These are phyloP conservation scores for Emericellopsis terricola DNA, from an alignment of 495 filamentous ascomycete genomes.

Conservation along the genomic window DNA sequence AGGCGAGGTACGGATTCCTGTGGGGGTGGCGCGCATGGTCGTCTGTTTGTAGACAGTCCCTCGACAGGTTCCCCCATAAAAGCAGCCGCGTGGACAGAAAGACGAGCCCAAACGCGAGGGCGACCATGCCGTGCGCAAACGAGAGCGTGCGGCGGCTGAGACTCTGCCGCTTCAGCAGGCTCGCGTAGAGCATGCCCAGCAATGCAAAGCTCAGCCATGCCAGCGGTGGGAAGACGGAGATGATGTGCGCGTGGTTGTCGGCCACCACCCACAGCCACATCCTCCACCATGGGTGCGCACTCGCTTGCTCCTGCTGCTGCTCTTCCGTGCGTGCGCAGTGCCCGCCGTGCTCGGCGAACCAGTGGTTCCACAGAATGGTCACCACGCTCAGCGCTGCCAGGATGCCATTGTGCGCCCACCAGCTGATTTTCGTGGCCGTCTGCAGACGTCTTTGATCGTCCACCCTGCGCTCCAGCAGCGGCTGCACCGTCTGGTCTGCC, in stretches of 20 bases:
- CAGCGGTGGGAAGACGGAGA: slow-evolving; percentile 15
- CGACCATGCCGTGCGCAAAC: slow-evolving; percentile 7
- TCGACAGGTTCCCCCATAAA: slow-evolving; percentile 15
- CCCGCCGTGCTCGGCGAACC: slow-evolving; percentile 13
- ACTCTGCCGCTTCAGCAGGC: slow-evolving; percentile 11
- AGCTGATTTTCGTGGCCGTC: slow-evolving; percentile 10
- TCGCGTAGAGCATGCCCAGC: slow-evolving; percentile 16
- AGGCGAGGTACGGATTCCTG: slow-evolving; percentile 13
- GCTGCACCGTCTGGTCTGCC: slow-evolving; percentile 5
- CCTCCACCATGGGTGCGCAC: slow-evolving; percentile 1
- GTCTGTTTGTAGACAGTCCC: slow-evolving; percentile 13
- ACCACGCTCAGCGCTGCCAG: slow-evolving; percentile 7
- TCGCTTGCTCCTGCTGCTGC: too few species aligned
- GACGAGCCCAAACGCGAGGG: slow-evolving; percentile 5
- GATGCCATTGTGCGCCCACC: slow-evolving; percentile 12
- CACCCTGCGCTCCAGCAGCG: slow-evolving; percentile 7
- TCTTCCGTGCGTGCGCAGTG: too few species aligned
- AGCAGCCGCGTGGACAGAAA: slow-evolving; percentile 12
- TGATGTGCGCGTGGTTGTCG: slow-evolving; percentile 1
- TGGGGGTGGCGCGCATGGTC: slow-evolving; percentile 7
- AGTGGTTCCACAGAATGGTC: slow-evolving; percentile 17
- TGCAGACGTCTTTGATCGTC: too few species aligned
- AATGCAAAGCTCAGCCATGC: slow-evolving; percentile 18
- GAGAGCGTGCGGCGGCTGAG: slow-evolving; percentile 9
- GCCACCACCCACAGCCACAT: slow-evolving; percentile 13